phyloP scores from a whole-genome alignment of 192 early-diverging fungal genomes.

The Rhizoclosmatium sp. region DNA sequence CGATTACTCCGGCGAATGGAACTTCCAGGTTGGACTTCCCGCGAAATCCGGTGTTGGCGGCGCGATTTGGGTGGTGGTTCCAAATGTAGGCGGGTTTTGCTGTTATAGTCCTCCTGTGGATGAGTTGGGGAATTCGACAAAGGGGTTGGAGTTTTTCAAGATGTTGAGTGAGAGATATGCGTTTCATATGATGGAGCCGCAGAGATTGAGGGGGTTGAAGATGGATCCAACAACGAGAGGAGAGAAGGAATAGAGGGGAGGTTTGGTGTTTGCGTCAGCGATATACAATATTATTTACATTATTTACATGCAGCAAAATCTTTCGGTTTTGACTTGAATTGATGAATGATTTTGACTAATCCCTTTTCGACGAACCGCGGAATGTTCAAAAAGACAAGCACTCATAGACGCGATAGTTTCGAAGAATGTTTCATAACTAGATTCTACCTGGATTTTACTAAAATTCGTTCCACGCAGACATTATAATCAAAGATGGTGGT shows the following conservation, averaged over 20 bases:
- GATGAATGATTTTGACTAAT: too few relatives aligned
- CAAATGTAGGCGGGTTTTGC: conserved; percentile 35
- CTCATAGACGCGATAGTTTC: too few relatives aligned
- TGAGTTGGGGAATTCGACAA: conserved; percentile 36
- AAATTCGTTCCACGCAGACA: too few relatives aligned
- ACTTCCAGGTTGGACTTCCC: conserved; percentile 34
- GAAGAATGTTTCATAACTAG: too few relatives aligned
- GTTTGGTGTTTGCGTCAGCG: too few relatives aligned
- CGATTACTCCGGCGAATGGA: conserved; percentile 44
- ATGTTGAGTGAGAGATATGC: conserved; percentile 28
- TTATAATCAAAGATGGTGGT: too few relatives aligned
- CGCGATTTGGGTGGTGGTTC: conserved; percentile 32
- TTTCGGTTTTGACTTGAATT: too few relatives aligned
- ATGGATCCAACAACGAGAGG: conserved; percentile 6
- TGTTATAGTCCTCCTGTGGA: conserved; percentile 36
- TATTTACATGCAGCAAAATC: too few relatives aligned
- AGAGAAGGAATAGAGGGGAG: not conserved
- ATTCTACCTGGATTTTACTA: too few relatives aligned
- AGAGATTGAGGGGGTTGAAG: conserved; percentile 9
- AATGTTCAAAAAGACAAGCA: too few relatives aligned
- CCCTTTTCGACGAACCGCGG: too few relatives aligned
- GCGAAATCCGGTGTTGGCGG: conserved; percentile 43
- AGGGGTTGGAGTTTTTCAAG: conserved; percentile 39
- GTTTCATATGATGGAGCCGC: conserved; percentile 37
- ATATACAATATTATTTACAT: too few relatives aligned